A percentile compares a stretch with the other conserved stretches of the same genome.
phyloP scores from a whole-genome alignment of 169 alveolate genomes.

The Eimeria sp. region DNA sequence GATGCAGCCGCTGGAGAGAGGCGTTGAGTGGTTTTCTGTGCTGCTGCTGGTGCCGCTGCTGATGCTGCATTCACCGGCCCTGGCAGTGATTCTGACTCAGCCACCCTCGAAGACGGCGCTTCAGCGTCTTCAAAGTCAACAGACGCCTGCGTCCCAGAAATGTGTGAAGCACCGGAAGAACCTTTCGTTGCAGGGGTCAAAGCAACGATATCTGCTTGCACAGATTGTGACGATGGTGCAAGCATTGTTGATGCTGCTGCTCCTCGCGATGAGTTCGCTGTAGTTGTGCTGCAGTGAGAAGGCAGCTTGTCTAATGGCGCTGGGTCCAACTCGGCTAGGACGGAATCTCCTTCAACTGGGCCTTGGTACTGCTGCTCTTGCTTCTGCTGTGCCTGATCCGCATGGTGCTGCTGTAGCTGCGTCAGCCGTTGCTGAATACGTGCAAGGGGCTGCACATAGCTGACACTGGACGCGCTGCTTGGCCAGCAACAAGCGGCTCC shows the following conservation, averaged over 20 bases:
- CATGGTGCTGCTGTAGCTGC: slow-evolving; percentile 50
- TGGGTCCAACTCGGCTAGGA: neutral
- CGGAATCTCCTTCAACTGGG: neutral
- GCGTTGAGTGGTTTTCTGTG: neutral
- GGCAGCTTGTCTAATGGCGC: neutral
- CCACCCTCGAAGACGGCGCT: neutral
- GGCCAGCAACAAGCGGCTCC: slow-evolving; percentile 78
- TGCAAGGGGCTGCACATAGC: slow-evolving; percentile 69
- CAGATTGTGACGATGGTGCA: neutral
- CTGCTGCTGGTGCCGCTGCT: neutral
- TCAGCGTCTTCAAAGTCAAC: neutral
- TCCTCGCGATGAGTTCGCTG: neutral
- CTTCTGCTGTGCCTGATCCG: slow-evolving; percentile 47
- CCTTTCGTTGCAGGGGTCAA: neutral
- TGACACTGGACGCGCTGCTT: slow-evolving; percentile 21
- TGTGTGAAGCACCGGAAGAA: neutral
- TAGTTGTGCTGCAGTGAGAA: neutral
- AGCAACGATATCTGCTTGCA: neutral
- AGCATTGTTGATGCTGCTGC: slow-evolving; percentile 1
- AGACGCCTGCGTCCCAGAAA: neutral
- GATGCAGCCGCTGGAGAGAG: neutral
- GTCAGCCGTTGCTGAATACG: slow-evolving; percentile 73
- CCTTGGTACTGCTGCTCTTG: slow-evolving; percentile 38
- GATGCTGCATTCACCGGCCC: neutral
- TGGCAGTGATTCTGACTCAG: neutral